Base-by-base conservation (phyloP, 495 filamentous ascomycete genomes). In the Penicillium alfredii region DNA sequence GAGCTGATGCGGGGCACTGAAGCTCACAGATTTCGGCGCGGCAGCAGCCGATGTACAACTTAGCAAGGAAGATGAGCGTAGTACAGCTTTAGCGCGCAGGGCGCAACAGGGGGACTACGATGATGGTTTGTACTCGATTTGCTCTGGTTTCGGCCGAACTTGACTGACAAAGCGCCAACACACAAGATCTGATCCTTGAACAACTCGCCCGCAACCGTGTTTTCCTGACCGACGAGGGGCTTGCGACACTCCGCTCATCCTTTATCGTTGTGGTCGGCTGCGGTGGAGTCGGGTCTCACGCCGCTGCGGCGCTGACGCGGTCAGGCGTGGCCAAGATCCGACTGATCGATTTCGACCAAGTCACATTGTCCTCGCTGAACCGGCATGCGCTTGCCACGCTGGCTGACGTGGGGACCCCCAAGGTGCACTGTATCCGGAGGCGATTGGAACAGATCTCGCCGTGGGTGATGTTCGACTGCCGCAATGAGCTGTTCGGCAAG, bases 261-360 rank as follows among this genome's bases (percentile, higher is more conserved):
- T 93, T 92, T 57, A 72, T 97, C 19, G 76, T 94, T 25, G 73
- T 99, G 4, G 86, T 99, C 24, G 92, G 92, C 8, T 90, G 87
- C 48, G 92, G 92, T 36, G 92, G 92, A 17, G 92, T 99, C 6
- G 92, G 92, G 38, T 94, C 88, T 1, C 93, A 96, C 66, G 86
- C 86, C 26, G 77, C 82, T 8, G 80, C 87, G 3, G 84, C 93
- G 12, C 75, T 99, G 10, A 78, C 89, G 5, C 83, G 92, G 15
- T 95, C 88, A 1, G 93, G 92, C 13, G 87, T 94, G 12, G 76
- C 81, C 19, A 80, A 78, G 35, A 76, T 99, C 34, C 84, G 93
- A 2, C 75, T 99, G 16, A 82, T 99, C 46, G 92, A 99, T 58
- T 99, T 99, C 55, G 92, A 99, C 63, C 92, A 99, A 71, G 93